These are phyloP conservation scores for Ophiostoma pallidulum DNA, from an alignment of 2,329 filamentous ascomycete genomes.

Conservation along the genomic window DNA sequence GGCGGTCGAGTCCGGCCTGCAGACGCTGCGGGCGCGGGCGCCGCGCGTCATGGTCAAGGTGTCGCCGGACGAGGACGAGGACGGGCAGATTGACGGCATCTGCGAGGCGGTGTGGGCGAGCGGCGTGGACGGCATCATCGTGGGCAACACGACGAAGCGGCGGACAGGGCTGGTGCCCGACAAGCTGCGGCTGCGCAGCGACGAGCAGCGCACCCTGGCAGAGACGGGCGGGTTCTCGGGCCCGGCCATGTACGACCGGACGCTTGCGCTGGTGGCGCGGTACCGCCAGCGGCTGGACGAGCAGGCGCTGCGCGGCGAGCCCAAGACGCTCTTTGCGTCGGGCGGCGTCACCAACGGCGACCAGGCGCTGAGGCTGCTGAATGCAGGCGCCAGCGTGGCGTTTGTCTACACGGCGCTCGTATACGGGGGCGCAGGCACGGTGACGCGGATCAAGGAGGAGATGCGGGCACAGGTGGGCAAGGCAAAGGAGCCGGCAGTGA, in stretches of 20 bases:
- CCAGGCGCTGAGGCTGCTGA: conserved; percentile 71
- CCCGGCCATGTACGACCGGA: conserved; percentile 76
- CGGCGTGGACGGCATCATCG: conserved; percentile 89
- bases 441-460: conserved; percentile 56
- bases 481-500: background rate
- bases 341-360: conserved; percentile 85
- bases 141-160: conserved; percentile 92
- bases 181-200: conserved; percentile 52
- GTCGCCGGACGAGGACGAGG: conserved; percentile 84
- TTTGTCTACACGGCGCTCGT: conserved; percentile 79
- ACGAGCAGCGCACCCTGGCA: conserved; percentile 58
- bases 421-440: conserved; percentile 54
- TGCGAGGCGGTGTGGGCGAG: conserved; percentile 74
- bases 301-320: conserved; percentile 22
- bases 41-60: conserved; percentile 96
- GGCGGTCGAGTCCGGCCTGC: conserved; percentile 9
- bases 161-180: conserved; percentile 61
- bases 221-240: conserved; percentile 88
- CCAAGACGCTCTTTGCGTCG: conserved; percentile 83
- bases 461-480: conserved; percentile 33
- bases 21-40: conserved; percentile 50
- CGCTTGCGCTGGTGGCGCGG: conserved; percentile 64
- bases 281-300: conserved; percentile 64
- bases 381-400: conserved; percentile 81
- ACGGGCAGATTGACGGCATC: conserved; percentile 77